Percentiles rank a stretch among this genome's conserved stretches.
Conservation (phyloP, 2,329 filamentous ascomycete genomes). For the Diplodia corticola region DNA sequence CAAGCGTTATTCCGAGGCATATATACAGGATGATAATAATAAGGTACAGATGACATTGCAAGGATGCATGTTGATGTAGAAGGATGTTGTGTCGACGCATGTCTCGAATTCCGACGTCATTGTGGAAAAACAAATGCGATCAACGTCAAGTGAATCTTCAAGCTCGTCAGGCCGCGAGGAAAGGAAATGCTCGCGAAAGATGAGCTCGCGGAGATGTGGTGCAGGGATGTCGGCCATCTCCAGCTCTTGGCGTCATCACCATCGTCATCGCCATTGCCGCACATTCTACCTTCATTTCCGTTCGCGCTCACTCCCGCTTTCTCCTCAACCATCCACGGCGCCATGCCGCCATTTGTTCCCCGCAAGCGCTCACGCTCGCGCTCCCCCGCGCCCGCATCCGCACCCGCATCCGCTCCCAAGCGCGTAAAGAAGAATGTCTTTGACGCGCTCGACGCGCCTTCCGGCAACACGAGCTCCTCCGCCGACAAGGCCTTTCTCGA, state of each 20-base stretch:
- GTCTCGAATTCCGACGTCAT: too few species aligned
- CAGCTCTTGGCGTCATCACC: constrained; percentile 17
- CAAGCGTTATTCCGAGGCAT: too few species aligned
- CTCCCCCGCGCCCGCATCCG: neutral
- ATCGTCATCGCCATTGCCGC: constrained; percentile 7
- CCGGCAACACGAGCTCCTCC: neutral
- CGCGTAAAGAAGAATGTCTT: constrained; percentile 17
- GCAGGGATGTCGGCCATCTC: neutral
- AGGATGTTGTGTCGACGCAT: too few species aligned
- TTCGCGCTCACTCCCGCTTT: neutral
- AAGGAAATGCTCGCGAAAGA: neutral
- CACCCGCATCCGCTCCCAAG: neutral
- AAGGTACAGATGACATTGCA: too few species aligned
- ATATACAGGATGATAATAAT: too few species aligned
- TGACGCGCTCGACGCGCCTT: constrained; percentile 20
- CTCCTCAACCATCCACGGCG: neutral
- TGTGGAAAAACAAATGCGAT: neutral
- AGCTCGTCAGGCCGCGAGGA: too few species aligned
- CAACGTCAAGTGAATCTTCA: too few species aligned
- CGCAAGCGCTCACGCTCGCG: constrained; percentile 22
- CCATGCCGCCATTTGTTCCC: constrained; percentile 22
- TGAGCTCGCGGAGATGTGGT: neutral
- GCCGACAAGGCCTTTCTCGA: constrained; percentile 22
- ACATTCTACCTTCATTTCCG: neutral
- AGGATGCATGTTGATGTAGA: too few species aligned